Percentiles rank a stretch among this genome's conserved stretches.
Evolutionary conservation across 345 rosid genomes (phyloP).

Genomic region (Salix brachista): DNA sequence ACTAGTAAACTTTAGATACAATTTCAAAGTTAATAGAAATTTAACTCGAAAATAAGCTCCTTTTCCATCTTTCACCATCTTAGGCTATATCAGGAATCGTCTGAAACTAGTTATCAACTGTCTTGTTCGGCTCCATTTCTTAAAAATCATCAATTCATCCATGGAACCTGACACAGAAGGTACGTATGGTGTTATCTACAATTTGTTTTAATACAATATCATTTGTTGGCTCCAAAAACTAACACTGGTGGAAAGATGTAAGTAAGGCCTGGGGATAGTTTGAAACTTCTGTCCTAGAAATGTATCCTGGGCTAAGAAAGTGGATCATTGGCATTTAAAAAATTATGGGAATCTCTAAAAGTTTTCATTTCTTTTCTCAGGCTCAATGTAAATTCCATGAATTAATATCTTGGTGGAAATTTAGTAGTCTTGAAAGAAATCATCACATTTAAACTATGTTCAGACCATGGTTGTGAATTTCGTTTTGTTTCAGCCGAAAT

Average conservation of each 20-base stretch:
- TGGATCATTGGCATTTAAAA: too few species aligned
- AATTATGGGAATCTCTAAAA: too few species aligned
- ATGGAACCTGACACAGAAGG: slow-evolving; percentile 70
- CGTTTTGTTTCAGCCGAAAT: too few species aligned
- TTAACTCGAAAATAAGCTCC: too few species aligned
- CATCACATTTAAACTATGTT: neutral
- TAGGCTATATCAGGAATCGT: slow-evolving; percentile 9
- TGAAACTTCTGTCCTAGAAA: neutral
- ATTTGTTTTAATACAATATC: neutral
- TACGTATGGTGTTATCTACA: slow-evolving; percentile 14
- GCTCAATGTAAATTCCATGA: too few species aligned
- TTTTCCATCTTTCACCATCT: too few species aligned
- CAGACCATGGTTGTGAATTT: too few species aligned
- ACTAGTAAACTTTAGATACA: too few species aligned
- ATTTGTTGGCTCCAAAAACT: neutral
- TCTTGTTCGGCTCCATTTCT: slow-evolving; percentile 35
- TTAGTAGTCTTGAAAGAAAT: neutral
- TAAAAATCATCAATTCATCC: slow-evolving; percentile 39
- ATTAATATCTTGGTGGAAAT: neutral
- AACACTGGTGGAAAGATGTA: neutral
- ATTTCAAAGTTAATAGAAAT: too few species aligned
- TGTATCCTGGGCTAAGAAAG: too few species aligned
- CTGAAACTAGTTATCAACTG: slow-evolving; percentile 31
- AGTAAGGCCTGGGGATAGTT: too few species aligned
- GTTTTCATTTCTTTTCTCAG: too few species aligned